Percentiles rank a stretch among this genome's conserved stretches.
These are phyloP conservation scores for Acanthochlamys bracteata DNA, from an alignment of 106 monocot species.

Conservation along the genomic window DNA sequence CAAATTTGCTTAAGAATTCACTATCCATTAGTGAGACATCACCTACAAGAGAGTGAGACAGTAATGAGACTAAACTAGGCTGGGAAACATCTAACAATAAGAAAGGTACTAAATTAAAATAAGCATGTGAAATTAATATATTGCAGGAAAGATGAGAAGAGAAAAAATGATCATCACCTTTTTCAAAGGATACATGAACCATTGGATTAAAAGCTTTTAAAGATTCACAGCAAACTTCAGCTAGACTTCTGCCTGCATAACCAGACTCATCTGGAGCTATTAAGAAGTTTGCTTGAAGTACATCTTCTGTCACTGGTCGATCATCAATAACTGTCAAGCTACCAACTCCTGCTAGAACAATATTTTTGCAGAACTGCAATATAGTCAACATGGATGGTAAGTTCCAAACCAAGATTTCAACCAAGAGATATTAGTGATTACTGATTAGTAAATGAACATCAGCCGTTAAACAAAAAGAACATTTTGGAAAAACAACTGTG, in stretches of 20 bases:
- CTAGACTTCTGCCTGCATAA: slow-evolving; percentile 28
- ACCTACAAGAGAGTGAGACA: slow-evolving; percentile 37
- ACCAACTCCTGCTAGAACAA: slow-evolving; percentile 77
- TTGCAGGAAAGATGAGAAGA: not conserved
- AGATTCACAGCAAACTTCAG: slow-evolving; percentile 71
- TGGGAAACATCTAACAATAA: too few relatives aligned
- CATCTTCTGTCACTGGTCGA: slow-evolving; percentile 49
- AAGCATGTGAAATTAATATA: too few relatives aligned
- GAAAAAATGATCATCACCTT: slow-evolving; percentile 25
- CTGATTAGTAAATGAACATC: not conserved
- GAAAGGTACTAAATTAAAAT: too few relatives aligned
- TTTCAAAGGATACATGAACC: slow-evolving; percentile 69
- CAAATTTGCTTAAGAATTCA: slow-evolving; percentile 77
- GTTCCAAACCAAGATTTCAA: not conserved
- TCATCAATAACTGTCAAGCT: slow-evolving; percentile 77
- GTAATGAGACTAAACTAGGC: too few relatives aligned
- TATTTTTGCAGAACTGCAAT: slow-evolving; percentile 83
- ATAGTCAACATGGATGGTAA: not conserved
- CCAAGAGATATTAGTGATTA: not conserved
- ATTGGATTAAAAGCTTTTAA: slow-evolving; percentile 85
- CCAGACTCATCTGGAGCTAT: slow-evolving; percentile 38
- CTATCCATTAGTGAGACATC: slow-evolving; percentile 53
- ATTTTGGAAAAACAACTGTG: not conserved
- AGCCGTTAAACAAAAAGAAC: not conserved
- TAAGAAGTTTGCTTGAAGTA: slow-evolving; percentile 56